Conservation (phyloP, 768 basidiomycete species). For the Termitomyces sp. region DNA sequence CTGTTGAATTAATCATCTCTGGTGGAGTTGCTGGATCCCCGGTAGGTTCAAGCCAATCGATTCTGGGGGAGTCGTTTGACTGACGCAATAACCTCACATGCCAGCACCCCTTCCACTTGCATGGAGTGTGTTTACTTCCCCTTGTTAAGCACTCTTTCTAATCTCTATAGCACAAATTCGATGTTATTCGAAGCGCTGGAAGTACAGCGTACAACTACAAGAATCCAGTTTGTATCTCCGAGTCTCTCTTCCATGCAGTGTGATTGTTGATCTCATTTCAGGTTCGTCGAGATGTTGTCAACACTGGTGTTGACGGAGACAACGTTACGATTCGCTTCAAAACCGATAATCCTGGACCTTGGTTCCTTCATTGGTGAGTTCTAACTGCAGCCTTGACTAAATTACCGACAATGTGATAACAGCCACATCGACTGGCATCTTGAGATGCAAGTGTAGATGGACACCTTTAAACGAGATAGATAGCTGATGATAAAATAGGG, state of each 20-base stretch:
- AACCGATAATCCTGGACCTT: constrained; percentile 32
- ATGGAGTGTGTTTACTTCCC: constrained; percentile 16
- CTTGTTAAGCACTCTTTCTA: background rate
- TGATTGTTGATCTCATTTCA: background rate
- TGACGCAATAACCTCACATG: background rate
- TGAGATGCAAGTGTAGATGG: background rate
- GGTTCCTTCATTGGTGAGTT: constrained; percentile 11
- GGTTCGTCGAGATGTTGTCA: constrained; percentile 18
- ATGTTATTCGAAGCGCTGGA: constrained; percentile 29
- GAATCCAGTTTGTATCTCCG: constrained; percentile 32
- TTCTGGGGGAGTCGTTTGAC: constrained; percentile 1
- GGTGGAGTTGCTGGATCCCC: constrained; percentile 26
- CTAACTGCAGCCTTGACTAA: background rate
- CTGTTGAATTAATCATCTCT: constrained; percentile 39
- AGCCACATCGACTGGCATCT: constrained; percentile 5
- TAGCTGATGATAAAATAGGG: constrained; percentile 2
- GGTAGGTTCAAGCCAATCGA: constrained; percentile 6
- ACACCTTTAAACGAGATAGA: background rate
- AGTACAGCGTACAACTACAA: constrained; percentile 27
- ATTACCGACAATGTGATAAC: background rate
- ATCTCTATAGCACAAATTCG: constrained; percentile 25
- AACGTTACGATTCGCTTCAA: constrained; percentile 33
- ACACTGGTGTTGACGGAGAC: constrained; percentile 7
- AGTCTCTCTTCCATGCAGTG: background rate
- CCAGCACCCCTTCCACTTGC: constrained; percentile 24